Evolutionary conservation across 345 rosid species (phyloP), one percentile per base, ranked within the genome.

Genomic region (Linum tenue): DNA sequence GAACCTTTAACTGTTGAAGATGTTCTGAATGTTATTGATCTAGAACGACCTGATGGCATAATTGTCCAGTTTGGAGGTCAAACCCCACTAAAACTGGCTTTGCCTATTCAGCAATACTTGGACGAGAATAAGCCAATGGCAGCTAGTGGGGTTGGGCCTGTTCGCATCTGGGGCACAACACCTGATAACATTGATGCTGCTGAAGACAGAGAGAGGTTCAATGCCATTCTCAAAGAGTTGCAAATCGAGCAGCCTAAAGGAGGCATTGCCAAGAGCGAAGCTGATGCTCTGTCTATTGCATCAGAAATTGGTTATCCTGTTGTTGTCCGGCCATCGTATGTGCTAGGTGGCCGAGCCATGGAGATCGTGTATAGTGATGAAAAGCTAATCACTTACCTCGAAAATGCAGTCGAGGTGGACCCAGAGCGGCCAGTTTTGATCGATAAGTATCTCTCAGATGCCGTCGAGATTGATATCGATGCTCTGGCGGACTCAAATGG

Each of bases 41-140:
- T 90, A 70, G 97, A 94, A 73, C 77, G 92, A 65, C 99, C 97
- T 42, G 99, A 90, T 73, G 99, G 99, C 63, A 90, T 94, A 60
- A 86, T 94, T 61, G 92, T 94, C 40, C 99, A 90, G 71, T 94
- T 94, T 77, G 99, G 99, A 67, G 97, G 99, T 58, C 97, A 94
- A 78, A 94, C 99, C 67, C 97, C 99, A 12, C 75, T 94, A 75
- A 94, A 94, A 79, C 79, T 90, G 67, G 80, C 97, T 67, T 84
- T 88, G 31, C 97, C 96, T 35, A 88, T 94, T 74, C 90, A 90
- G 78, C 84, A 67, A 67, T 84, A 88, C 72, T 70, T 94, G 68
- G 96, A 94, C 69, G 85, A 84, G 76, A 79, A 88, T 68, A 83
- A 62, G 79, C 95, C 75, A 59, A 67, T 77, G 64, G 70, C 77